These are phyloP conservation scores for Pseudotulostoma volvatum DNA, from an alignment of 495 filamentous ascomycete species.

Conservation along the genomic window DNA sequence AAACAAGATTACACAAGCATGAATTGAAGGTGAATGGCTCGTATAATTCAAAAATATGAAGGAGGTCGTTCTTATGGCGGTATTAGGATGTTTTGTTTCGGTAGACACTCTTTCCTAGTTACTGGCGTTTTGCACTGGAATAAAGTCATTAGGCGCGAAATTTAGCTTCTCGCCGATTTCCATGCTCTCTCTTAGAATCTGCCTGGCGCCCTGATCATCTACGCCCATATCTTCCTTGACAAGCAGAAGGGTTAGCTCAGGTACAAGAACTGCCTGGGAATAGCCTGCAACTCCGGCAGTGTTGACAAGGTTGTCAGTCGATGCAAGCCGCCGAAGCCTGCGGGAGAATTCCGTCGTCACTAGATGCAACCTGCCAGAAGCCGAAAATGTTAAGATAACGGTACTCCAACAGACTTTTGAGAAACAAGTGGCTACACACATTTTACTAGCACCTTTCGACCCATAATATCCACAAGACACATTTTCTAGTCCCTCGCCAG, in stretches of 20 bases:
- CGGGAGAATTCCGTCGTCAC: constrained; percentile 46
- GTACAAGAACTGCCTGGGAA: constrained; percentile 73
- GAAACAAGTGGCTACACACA: constrained; percentile 25
- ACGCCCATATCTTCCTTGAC: constrained; percentile 76
- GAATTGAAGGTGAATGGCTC: no score
- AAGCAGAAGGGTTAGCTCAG: constrained; percentile 60
- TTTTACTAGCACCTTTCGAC: constrained; percentile 48
- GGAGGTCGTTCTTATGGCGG: no score
- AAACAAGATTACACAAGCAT: no score
- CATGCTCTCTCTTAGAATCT: constrained; percentile 56
- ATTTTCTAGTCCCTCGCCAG: constrained; percentile 20
- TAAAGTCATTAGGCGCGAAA: constrained; percentile 43
- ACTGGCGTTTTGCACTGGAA: constrained; percentile 31
- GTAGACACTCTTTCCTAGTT: no score
- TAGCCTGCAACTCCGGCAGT: constrained; percentile 55
- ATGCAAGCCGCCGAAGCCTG: constrained; percentile 44
- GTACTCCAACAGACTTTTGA: neutral
- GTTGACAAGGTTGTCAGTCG: constrained; percentile 52
- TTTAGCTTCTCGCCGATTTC: constrained; percentile 65
- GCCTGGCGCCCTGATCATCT: constrained; percentile 44
- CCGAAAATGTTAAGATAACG: constrained; percentile 1
- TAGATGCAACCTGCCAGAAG: constrained; percentile 34
- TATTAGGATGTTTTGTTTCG: no score
- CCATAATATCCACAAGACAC: constrained; percentile 77
- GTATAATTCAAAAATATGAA: no score